These are phyloP conservation scores for Cystoderma amianthinum DNA, from an alignment of 768 basidiomycete species.

Conservation along the genomic window DNA sequence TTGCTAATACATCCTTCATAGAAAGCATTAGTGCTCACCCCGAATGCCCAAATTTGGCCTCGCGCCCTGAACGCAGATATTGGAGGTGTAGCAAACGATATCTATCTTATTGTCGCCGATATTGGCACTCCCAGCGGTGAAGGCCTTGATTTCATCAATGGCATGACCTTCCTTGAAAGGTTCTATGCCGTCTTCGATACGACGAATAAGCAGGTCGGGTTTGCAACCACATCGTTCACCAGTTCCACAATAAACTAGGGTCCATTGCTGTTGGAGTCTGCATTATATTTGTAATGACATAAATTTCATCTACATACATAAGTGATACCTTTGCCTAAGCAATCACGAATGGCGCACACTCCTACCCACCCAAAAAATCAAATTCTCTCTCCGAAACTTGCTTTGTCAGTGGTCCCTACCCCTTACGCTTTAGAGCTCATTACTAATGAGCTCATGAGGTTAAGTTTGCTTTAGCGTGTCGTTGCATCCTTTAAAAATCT, in stretches of 20 bases:
- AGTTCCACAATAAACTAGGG: conserved; percentile 2
- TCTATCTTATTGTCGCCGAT: conserved; percentile 44
- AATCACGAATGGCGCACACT: too few relatives aligned
- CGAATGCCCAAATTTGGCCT: conserved; percentile 59
- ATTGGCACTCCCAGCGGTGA: conserved; percentile 34
- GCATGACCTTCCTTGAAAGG: conserved; percentile 22
- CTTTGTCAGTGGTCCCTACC: neutral
- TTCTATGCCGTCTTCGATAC: conserved; percentile 37
- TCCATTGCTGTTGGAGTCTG: neutral
- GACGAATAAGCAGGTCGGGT: conserved; percentile 26
- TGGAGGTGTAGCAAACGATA: conserved; percentile 36
- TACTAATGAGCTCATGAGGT: neutral
- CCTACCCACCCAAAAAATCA: neutral
- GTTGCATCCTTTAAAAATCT: neutral
- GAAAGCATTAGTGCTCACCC: conserved; percentile 34
- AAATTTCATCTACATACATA: neutral
- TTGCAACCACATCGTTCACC: conserved; percentile 31
- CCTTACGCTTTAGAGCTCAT: neutral
- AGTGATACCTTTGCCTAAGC: neutral
- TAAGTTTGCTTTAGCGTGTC: neutral
- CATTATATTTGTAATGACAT: neutral
- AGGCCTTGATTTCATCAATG: conserved; percentile 49
- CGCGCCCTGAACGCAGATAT: conserved; percentile 39
- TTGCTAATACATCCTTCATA: neutral
- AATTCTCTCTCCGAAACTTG: neutral